Percentiles rank a stretch among this genome's conserved stretches.
Evolutionary conservation across 2,329 filamentous ascomycete genomes (phyloP).

Genomic region (Hypoxylon sp.): DNA sequence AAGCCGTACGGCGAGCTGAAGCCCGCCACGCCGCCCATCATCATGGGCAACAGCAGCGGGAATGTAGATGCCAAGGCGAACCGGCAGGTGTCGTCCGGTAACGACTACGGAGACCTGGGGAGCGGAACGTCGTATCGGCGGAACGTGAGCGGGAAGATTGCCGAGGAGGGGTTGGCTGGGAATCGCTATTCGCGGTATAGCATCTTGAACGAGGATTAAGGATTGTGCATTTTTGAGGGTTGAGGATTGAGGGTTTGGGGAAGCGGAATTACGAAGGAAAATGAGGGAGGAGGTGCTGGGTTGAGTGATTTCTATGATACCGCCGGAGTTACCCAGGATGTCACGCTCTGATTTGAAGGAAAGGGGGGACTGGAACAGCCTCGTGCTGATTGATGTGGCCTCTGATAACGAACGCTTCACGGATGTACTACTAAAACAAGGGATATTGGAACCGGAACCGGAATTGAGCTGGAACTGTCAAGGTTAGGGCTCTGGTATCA

Average conservation of each 20-base stretch:
- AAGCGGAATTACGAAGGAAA: background rate
- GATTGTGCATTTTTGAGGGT: background rate
- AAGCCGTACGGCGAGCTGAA: constrained; percentile 72
- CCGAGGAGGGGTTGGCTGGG: constrained; percentile 73
- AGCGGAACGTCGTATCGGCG: constrained; percentile 54
- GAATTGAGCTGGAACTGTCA: constrained; percentile 14
- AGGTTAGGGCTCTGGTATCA: constrained; percentile 22
- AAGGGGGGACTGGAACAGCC: background rate
- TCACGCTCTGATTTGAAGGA: constrained; percentile 12
- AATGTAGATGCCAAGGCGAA: constrained; percentile 39
- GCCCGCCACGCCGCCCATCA: constrained; percentile 65
- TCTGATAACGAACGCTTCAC: constrained; percentile 37
- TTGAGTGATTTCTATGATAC: constrained; percentile 25
- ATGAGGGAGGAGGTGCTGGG: background rate
- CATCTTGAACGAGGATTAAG: constrained; percentile 43
- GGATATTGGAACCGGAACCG: constrained; percentile 23
- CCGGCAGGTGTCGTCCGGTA: constrained; percentile 70
- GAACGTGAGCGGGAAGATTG: constrained; percentile 79
- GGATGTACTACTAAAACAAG: constrained; percentile 34
- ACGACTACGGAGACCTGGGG: constrained; percentile 63
- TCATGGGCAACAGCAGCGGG: constrained; percentile 56
- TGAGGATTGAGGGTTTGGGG: background rate
- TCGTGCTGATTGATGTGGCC: constrained; percentile 10
- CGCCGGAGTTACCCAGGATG: constrained; percentile 9
- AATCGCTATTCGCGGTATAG: constrained; percentile 47